These are phyloP conservation scores for Botrytis aclada DNA, from an alignment of 2,329 filamentous ascomycete genomes.

Conservation along the genomic window DNA sequence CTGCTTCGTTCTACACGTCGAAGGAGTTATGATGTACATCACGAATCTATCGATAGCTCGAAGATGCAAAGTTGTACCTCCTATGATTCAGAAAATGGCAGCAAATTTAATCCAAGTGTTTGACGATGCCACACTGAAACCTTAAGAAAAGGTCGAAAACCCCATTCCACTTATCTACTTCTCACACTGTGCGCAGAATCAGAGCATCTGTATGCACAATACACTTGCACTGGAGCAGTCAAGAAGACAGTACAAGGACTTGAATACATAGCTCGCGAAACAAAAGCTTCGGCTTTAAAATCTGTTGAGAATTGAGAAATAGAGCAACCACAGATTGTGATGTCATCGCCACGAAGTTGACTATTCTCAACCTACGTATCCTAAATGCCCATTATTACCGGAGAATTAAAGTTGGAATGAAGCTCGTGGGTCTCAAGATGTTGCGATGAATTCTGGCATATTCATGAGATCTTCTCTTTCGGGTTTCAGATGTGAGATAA, in stretches of 20 bases:
- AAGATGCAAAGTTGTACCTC: background rate
- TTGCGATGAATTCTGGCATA: background rate
- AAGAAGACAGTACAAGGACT: background rate
- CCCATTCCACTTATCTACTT: background rate
- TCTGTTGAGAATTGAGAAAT: background rate
- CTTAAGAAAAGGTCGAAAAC: background rate
- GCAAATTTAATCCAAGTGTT: background rate
- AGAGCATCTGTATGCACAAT: background rate
- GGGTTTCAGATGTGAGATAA: constrained; percentile 9
- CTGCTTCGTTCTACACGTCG: background rate
- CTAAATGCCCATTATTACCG: background rate
- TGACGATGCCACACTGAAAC: background rate
- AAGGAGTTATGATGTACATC: background rate
- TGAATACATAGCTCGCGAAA: background rate
- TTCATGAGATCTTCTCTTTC: background rate
- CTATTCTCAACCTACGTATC: background rate
- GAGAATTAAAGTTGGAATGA: background rate
- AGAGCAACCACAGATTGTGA: background rate
- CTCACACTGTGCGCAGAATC: background rate
- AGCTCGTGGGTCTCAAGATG: constrained; percentile 4
- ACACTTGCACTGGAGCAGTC: background rate
- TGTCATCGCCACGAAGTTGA: background rate
- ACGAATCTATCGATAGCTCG: background rate
- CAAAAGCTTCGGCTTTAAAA: background rate
- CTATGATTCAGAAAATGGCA: background rate